These are phyloP conservation scores for Aspergillus carlsbadensis DNA, from an alignment of 495 filamentous ascomycete species.

Conservation along the genomic window DNA sequence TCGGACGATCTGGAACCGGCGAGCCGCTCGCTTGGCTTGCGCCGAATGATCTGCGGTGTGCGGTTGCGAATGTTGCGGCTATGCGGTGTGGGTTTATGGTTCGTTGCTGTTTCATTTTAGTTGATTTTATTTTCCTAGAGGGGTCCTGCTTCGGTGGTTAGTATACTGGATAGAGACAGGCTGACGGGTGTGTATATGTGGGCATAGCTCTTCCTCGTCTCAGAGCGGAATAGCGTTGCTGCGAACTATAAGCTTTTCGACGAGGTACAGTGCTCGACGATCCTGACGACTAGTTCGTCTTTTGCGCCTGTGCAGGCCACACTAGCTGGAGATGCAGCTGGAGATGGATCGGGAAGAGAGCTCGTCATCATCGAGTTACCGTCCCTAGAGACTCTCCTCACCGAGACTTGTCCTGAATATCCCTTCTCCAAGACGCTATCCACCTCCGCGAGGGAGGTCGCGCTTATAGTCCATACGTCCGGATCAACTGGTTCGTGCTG, in stretches of 20 bases:
- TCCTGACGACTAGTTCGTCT: slow-evolving; percentile 5
- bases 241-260: slow-evolving; percentile 12
- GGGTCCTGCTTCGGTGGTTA: no score
- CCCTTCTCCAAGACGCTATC: neutral
- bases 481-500: slow-evolving; percentile 3
- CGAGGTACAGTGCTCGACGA: slow-evolving; percentile 10
- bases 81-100: slow-evolving; percentile 14
- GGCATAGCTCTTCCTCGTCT: slow-evolving; percentile 9
- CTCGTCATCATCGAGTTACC: slow-evolving; percentile 8
- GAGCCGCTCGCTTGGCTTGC: slow-evolving; percentile 14
- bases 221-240: slow-evolving; percentile 11
- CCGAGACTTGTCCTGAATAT: slow-evolving; percentile 2
- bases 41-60: slow-evolving; percentile 11
- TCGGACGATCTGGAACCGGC: slow-evolving; percentile 7
- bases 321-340: neutral
- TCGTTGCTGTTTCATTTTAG: neutral
- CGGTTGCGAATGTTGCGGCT: slow-evolving; percentile 9
- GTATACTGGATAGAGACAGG: no score
- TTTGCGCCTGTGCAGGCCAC: slow-evolving; percentile 4
- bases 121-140: no score
- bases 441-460: neutral
- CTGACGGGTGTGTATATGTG: no score
- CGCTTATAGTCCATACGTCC: slow-evolving; percentile 5
- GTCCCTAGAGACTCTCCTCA: neutral
- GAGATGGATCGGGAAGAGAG: no score